These are phyloP conservation scores for Mycena galericulata DNA, from an alignment of 768 basidiomycete genomes.

Conservation along the genomic window DNA sequence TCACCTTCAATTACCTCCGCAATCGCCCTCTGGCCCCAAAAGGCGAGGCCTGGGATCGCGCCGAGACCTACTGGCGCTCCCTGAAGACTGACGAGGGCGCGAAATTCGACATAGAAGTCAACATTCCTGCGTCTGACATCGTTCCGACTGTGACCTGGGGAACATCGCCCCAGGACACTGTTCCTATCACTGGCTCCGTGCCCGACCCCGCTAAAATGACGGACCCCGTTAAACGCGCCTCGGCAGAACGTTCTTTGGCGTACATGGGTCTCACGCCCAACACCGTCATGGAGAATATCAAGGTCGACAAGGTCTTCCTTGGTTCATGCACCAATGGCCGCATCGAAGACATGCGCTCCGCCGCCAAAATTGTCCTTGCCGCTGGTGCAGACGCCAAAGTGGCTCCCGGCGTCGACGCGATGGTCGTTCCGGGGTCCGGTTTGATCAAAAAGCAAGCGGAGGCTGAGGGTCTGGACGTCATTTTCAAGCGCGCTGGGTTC, in stretches of 20 bases:
- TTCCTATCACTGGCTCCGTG: conserved; percentile 83
- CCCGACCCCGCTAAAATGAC: conserved; percentile 79
- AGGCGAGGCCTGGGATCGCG: conserved; percentile 87
- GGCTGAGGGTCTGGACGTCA: conserved; percentile 85
- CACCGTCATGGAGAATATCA: conserved; percentile 82
- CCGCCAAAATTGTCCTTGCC: conserved; percentile 81
- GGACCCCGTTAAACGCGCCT: conserved; percentile 73
- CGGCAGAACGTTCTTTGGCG: conserved; percentile 78
- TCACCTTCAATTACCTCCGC: conserved; percentile 87
- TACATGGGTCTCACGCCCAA: conserved; percentile 91
- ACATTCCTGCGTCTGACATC: conserved; percentile 86
- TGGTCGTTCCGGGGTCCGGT: conserved; percentile 94
- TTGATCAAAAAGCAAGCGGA: conserved; percentile 92
- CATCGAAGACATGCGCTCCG: conserved; percentile 92
- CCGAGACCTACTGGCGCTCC: conserved; percentile 88
- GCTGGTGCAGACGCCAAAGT: conserved; percentile 82
- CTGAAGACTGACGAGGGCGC: conserved; percentile 86
- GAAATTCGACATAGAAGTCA: conserved; percentile 85
- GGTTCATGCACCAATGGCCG: conserved; percentile 96
- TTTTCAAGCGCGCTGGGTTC: conserved; percentile 92
- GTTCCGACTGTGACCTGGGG: conserved; percentile 94
- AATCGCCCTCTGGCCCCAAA: conserved; percentile 86
- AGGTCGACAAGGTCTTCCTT: conserved; percentile 91
- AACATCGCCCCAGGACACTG: conserved; percentile 90
- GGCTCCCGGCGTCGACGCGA: conserved; percentile 79